Base-by-base conservation (phyloP, 495 filamentous ascomycete species). In the Podospora bellae-mahoneyi region DNA sequence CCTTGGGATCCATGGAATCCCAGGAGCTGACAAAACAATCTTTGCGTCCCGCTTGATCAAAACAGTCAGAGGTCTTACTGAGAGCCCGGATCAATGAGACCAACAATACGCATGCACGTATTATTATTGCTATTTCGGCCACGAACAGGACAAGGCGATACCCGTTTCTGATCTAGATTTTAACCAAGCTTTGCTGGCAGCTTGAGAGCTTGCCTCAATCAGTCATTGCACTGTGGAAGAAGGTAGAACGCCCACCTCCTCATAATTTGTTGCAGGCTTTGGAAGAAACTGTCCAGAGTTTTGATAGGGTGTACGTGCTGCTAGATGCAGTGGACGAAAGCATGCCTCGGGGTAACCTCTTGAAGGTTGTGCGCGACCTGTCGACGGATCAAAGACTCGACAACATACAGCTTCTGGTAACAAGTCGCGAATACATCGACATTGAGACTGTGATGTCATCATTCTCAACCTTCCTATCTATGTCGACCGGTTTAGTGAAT, bases 361-460 rank as follows among this genome's bases (percentile, higher is more conserved):
- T 80, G 0, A 48, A 28, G 4, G 58, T 76, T 20, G 53, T 80
- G 18, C 65, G 56, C 4, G 63, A 65, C 3, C 62, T 83, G 28
- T 73, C 72, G 7, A 74, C 68, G 19, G 72, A 81, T 7, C 18
- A 20, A 9, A 56, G 72, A 44, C 81, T 82, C 57, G 19, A 67
- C 0, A 78, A 77, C 26, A 67, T 84, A 6, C 74, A 72, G 2
- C 34, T 83, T 3, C 59, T 83, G 15, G 77, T 73, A 39, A 82
- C 81, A 3, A 84, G 83, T 64, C 76, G 83, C 13, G 73, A 79
- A 26, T 80, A 85, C 34, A 44, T 61, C 13, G 83, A 84, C 61
- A 83, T 84, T 23, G 23, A 72, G 73, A 60, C 55, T 1, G 19
- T 18, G 15, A 58, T 77, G 65, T 68, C 60, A 15, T 62, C 23